Evolutionary conservation across 306 rosid genomes (phyloP), one percentile per base, ranked within the genome.

Genomic region (Sechiopsis laciniata): DNA sequence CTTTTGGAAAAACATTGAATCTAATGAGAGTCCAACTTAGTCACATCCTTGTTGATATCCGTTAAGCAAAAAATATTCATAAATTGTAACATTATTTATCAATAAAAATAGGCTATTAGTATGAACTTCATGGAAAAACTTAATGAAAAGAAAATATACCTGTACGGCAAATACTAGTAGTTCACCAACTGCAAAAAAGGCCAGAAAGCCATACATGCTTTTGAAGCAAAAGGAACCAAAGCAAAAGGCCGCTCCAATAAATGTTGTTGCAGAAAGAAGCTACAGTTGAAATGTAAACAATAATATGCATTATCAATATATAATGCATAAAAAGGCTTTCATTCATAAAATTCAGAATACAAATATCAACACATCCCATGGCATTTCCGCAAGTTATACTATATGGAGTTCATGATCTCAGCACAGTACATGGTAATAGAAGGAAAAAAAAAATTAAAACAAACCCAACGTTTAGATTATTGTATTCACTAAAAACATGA

Each of bases 111-210:
- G 21, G 58, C 24, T 68, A 32, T 3, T 0, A 40, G 9, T 40
- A 32, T 16, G 19, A 67, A 45, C 17, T 19, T 20, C 52, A 10
- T 9, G 26, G 72, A 67, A 66, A 65, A 65, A 40, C 32, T 10
- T 16, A 8, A 42, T 10, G 37, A 11, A 45, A 67, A 65, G 46
- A 46, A 57, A 50, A 50, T 7, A 46, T 88, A 92, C 96, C 96
- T 88, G 98, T 75, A 84, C 83, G 71, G 96, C 88, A 83, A 90
- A 92, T 86, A 88, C 77, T 62, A 90, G 78, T 21, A 92, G 77
- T 83, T 92, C 96, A 32, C 98, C 98, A 16, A 90, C 51, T 26
- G 95, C 60, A 60, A 88, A 92, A 52, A 92, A 68, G 53, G 63
- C 91, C 40, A 92, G 77, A 82, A 92, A 92, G 79, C 77, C 91